Evolutionary conservation across 2,329 filamentous ascomycete genomes (phyloP), one percentile per base, ranked within the genome.

Genomic region (Scortechinia acanthostroma): DNA sequence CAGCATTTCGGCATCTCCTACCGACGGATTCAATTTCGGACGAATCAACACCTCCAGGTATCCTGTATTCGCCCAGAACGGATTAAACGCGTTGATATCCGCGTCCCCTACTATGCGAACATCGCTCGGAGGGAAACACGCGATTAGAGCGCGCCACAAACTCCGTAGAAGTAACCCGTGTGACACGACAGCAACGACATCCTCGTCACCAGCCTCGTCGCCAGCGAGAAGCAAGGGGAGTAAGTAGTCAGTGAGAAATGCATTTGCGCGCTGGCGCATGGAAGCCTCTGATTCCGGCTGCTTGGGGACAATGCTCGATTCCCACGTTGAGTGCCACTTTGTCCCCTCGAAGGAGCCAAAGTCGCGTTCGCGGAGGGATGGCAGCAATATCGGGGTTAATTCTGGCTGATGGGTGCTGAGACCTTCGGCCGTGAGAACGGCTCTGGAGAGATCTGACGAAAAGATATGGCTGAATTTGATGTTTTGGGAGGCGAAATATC

Each of bases 401-500:
- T 43, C 43, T 25, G 42, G 10, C 57, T 83, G 81, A 30, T 73
- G 69, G 43, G 93, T 69, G 16, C 81, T 6, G 20, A 40, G 35
- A 10, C 10, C n/a, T 17, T 40, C 76, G 0, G 87, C 88, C 1
- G 89, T 94, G 52, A 76, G 77, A 42, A 68, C 73, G 1, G 90
- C 88, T 46, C 91, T 79, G 51, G 83, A 77, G 4, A 95, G 73
- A 53, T 90, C 80, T 4, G 90, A 95, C 2, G 88, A 77, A 61
- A 89, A 93, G 48, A 94, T 66, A 49, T 82, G 74, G n/a, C 69
- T 74, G 52, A 88, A 51, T 20, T 37, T 16, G 6, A 53, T 40
- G 21, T 47, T 37, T 23, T 55, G 57, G 16, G 54, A 48, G 1
- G 65, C 63, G 4, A 95, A 75, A 54, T 86, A 72, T 15, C 72